A percentile compares a stretch with the other conserved stretches of the same genome.
phyloP scores from a whole-genome alignment of 1,284 basidiomycete genomes.

The Porogramme epimiltina region DNA sequence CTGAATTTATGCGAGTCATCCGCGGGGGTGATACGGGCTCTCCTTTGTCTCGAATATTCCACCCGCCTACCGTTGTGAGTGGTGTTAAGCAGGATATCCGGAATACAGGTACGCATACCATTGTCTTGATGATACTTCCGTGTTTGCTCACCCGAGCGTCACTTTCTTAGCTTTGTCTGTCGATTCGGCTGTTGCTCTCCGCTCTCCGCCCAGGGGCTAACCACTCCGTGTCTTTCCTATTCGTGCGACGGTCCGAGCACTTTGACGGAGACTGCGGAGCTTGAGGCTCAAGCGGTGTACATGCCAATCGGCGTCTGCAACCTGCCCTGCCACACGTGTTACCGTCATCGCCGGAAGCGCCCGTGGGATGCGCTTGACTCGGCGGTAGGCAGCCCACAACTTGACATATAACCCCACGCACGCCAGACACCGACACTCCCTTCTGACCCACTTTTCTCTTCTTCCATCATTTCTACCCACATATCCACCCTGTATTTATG shows the following conservation, averaged over 20 bases:
- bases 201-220: no score
- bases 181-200: neutral
- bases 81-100: no score
- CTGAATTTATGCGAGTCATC: no score
- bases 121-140: neutral
- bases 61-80: no score
- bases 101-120: neutral
- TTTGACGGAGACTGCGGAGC: no score
- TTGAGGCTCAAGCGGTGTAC: no score
- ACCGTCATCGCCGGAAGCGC: conserved; percentile 12
- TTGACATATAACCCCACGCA: conserved; percentile 11
- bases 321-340: conserved; percentile 11
- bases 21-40: no score
- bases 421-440: conserved; percentile 19
- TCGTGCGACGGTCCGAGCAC: no score
- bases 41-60: no score
- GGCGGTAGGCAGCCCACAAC: conserved; percentile 5
- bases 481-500: conserved; percentile 32
- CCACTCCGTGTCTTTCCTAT: no score
- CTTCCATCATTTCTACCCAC: conserved; percentile 11
- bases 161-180: neutral
- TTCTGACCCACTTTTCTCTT: conserved; percentile 18
- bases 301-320: neutral
- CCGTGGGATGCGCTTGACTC: conserved; percentile 19
- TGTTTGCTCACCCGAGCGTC: neutral